Percentiles rank a stretch among this genome's conserved stretches.
Conservation (phyloP, 148 eudicot genomes). For the Drosera capensis region DNA sequence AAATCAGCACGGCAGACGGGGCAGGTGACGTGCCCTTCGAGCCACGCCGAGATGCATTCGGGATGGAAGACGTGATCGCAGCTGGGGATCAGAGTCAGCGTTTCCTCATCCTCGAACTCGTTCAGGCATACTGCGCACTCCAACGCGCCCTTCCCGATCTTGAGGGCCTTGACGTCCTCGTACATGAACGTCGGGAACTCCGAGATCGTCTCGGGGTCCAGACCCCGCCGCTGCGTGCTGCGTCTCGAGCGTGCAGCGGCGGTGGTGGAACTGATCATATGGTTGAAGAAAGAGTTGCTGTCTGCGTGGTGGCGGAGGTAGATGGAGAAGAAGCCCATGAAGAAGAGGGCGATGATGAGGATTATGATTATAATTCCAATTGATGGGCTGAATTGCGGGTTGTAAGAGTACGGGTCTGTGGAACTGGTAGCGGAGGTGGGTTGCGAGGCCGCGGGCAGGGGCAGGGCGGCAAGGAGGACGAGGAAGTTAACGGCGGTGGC, state of each 20-base stretch:
- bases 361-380: constrained; percentile 37
- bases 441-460: background rate
- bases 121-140: constrained; percentile 48
- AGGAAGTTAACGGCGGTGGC: too few species aligned
- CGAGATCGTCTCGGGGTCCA: constrained; percentile 19
- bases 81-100: constrained; percentile 29
- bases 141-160: constrained; percentile 33
- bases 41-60: constrained; percentile 40
- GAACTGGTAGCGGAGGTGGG: background rate
- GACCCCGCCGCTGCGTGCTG: constrained; percentile 30
- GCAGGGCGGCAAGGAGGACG: background rate
- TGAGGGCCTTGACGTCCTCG: constrained; percentile 20
- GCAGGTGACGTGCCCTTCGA: constrained; percentile 27
- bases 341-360: constrained; percentile 35
- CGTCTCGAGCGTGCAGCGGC: constrained; percentile 11
- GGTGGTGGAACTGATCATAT: background rate
- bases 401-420: background rate
- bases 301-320: constrained; percentile 35
- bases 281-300: background rate
- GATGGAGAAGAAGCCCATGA: constrained; percentile 54
- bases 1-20: constrained; percentile 28
- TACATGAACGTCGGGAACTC: constrained; percentile 31
- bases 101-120: constrained; percentile 42
- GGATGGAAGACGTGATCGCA: constrained; percentile 47
- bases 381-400: constrained; percentile 28